Percentiles rank a stretch among this genome's conserved stretches.
Conservation (phyloP, 306 rosid genomes). For the Castanopsis chinensis region DNA sequence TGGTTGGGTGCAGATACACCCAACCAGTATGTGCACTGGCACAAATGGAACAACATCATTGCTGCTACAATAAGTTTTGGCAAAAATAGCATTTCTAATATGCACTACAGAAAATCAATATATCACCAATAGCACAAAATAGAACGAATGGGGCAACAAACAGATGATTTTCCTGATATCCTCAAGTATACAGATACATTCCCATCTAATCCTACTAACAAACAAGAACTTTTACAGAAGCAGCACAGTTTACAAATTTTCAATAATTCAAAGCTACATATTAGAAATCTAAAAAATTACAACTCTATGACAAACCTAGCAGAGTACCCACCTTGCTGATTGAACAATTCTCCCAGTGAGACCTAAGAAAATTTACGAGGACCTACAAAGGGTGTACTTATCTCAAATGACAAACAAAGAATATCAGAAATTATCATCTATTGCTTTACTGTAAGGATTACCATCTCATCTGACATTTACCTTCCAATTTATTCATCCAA, state of each 20-base stretch:
- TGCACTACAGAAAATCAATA: no score
- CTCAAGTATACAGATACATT: constrained; percentile 14
- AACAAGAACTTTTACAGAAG: constrained; percentile 18
- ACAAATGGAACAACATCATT: no score
- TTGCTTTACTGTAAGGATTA: not conserved
- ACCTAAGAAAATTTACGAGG: constrained; percentile 29
- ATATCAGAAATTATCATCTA: constrained; percentile 14
- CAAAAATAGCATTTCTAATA: no score
- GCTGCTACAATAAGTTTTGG: no score
- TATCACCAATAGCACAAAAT: not conserved
- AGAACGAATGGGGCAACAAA: not conserved
- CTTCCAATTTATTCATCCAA: not conserved
- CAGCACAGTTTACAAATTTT: constrained; percentile 17
- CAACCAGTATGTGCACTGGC: no score
- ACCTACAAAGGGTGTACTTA: constrained; percentile 39
- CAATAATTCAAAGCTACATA: constrained; percentile 17
- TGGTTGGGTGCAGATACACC: no score
- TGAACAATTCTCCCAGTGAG: constrained; percentile 17
- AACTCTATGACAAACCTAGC: constrained; percentile 13
- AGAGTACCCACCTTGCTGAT: constrained; percentile 21
- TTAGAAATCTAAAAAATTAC: constrained; percentile 23
- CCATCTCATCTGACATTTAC: constrained; percentile 23
- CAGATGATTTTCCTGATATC: constrained; percentile 3
- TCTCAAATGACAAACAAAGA: constrained; percentile 35
- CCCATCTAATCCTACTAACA: constrained; percentile 8